These are phyloP conservation scores for Xerocomellus intermedius DNA, from an alignment of 768 basidiomycete species.

Conservation along the genomic window DNA sequence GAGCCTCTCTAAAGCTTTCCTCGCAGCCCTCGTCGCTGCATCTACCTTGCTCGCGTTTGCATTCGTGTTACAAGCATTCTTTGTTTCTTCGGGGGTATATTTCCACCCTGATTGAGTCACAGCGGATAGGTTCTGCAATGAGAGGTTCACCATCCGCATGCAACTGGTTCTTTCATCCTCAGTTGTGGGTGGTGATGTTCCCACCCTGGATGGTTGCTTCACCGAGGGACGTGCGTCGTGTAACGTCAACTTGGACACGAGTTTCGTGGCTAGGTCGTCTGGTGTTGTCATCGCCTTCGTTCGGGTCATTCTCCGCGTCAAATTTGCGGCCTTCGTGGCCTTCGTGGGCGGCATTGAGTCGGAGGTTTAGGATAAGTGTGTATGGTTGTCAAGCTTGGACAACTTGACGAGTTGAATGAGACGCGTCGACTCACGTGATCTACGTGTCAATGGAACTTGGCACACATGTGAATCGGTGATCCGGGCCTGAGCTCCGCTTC, in stretches of 20 bases:
- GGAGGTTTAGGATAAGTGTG: background rate
- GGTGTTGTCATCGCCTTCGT: conserved; percentile 6
- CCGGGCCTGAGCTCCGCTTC: too few species aligned
- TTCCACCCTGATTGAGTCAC: conserved; percentile 64
- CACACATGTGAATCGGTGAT: too few species aligned
- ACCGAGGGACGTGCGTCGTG: conserved; percentile 26
- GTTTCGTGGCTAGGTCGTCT: conserved; percentile 12
- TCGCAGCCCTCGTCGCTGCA: conserved; percentile 35
- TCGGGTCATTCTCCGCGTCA: conserved; percentile 13
- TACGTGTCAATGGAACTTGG: too few species aligned
- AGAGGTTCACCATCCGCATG: conserved; percentile 65
- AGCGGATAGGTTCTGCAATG: conserved; percentile 55
- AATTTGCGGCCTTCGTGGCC: background rate
- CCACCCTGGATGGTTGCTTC: conserved; percentile 22
- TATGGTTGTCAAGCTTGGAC: too few species aligned
- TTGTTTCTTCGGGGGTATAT: conserved; percentile 28
- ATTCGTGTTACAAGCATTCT: conserved; percentile 18
- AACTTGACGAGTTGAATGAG: background rate
- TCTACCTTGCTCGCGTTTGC: conserved; percentile 35
- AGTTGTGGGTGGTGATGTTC: conserved; percentile 1
- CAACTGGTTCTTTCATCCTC: conserved; percentile 43
- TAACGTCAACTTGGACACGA: conserved; percentile 28
- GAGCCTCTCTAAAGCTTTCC: conserved; percentile 45
- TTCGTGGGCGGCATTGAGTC: conserved; percentile 15
- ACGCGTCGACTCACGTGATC: conserved; percentile 18